These are phyloP conservation scores for Kodamaea alishanica DNA, from an alignment of 1,139 yeast species.

Conservation along the genomic window DNA sequence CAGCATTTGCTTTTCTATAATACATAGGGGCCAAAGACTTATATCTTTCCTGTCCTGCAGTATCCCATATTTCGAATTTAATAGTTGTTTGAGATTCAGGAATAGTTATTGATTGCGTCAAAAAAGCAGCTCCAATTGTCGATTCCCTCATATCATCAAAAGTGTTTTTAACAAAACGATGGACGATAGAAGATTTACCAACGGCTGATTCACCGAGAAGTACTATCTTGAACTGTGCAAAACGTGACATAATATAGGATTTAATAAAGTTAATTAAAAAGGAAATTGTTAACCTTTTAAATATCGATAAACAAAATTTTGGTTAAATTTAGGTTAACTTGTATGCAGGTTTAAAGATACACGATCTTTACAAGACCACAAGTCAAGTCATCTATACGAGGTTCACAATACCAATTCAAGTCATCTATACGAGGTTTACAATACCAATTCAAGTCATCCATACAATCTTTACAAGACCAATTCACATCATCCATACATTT, in stretches of 20 bases:
- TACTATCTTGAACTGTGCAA: conserved; percentile 46
- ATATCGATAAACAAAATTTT: too few relatives aligned
- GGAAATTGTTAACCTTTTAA: too few relatives aligned
- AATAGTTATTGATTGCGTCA: conserved; percentile 69
- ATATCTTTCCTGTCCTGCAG: conserved; percentile 52
- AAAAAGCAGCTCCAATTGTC: conserved; percentile 95
- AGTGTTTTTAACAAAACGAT: conserved; percentile 57
- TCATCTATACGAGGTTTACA: neutral
- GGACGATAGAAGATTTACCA: conserved; percentile 47
- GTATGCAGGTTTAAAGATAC: too few relatives aligned
- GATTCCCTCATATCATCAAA: conserved; percentile 93
- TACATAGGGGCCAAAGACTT: conserved; percentile 49
- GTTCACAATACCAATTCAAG: too few relatives aligned
- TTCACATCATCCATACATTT: too few relatives aligned
- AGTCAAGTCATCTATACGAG: too few relatives aligned
- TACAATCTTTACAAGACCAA: too few relatives aligned
- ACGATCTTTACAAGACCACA: too few relatives aligned
- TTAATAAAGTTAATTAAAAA: too few relatives aligned
- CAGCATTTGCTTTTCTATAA: conserved; percentile 44
- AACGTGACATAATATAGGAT: conserved; percentile 9
- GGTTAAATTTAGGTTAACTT: too few relatives aligned
- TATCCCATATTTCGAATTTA: conserved; percentile 49
- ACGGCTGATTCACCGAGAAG: conserved; percentile 49
- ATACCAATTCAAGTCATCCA: too few relatives aligned
- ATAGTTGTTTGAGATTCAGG: conserved; percentile 18